Evolutionary conservation across 2,329 filamentous ascomycete species (phyloP), one percentile per base, ranked within the genome.

Genomic region (Diaporthe vexans): DNA sequence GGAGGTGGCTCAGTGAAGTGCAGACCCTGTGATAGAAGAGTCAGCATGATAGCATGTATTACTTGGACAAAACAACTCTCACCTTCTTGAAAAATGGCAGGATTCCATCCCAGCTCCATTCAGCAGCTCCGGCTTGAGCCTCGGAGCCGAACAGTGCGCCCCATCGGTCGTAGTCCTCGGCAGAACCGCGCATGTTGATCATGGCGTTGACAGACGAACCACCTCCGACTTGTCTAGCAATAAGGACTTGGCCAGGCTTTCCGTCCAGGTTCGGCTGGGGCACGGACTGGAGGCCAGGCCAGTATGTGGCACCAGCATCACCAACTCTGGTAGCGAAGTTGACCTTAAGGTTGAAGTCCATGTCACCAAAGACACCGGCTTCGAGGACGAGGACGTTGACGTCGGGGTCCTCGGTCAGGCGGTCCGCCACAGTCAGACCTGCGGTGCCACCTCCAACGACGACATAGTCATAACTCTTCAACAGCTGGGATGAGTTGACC

Each of bases 151-250:
- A 82, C 63, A 84, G 81, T 51, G 76, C 76, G 0, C 80, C 80
- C 82, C 82, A 84, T 26, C 80, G 79, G 67, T 83, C 79, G 58
- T 84, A 81, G 11, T 83, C 79, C 9, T 82, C 81, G 2, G 73
- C 78, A 1, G 82, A 78, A 0, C 81, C 80, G 24, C 83, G 78
- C 57, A 83, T 79, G 7, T 81, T 79, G 24, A 83, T 80, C 79
- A 84, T 78, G 24, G 81, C 83, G 73, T 84, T 84, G 9, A 83
- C 78, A 11, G 82, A 81, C 0, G 82, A 84, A 1, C 81, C 81
- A 11, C 84, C 84, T 26, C 84, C 84, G 0, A 86, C 78, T 0
- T 81, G 79, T 51, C 79, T 80, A 0, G 78, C 80, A 7, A 77
- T 75, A 11, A 78, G 57, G 0, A 80, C 80, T 0, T 67, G 54